Evolutionary conservation across 1,139 yeast species (phyloP), one percentile per base, ranked within the genome.

Genomic region (Candida sp.): DNA sequence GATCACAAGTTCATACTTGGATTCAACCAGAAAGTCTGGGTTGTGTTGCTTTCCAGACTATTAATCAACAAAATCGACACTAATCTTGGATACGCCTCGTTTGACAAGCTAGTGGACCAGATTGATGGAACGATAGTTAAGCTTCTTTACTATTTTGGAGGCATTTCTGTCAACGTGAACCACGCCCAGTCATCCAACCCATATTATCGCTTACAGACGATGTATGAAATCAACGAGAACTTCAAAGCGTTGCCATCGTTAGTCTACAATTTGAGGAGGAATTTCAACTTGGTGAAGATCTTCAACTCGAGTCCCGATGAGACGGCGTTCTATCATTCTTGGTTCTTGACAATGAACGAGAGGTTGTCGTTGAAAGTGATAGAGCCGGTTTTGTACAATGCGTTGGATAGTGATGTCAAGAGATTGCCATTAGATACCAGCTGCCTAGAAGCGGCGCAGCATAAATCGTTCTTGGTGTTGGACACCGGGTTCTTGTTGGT

Each of bases 271-370:
- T 61, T 76, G 47, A 58, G 78, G 49, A 63, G 67, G 47, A 73
- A 71, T 49, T 73, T 73, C 2, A 72, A 69, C 42, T 65, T 76
- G 32, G 56, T 75, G 7, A 58, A 63, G 30, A 66, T 72, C 2
- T 75, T 76, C 60, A 76, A 76, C 55, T 69, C 77, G 6, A 72
- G 76, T 50, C 81, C 81, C 0, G 81, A 76, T 52, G 80, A 76
- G 58, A 75, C 78, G 5, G 75, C 80, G 2, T 68, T 54, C 52
- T 63, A 72, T 54, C 79, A 75, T 51, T 63, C 66, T 30, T 63
- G 70, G 66, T 73, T 72, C 49, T 50, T 62, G 50, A 62, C 53
- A 42, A 53, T 65, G 42, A 55, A 58, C 11, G 48, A 54, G 7
- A 52, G 56, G 1, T 47, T 49, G 6, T 64, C 76, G 2, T 43